Evolutionary conservation across 805 yeast species (phyloP).

Genomic region (Candida arabinofermentans): DNA sequence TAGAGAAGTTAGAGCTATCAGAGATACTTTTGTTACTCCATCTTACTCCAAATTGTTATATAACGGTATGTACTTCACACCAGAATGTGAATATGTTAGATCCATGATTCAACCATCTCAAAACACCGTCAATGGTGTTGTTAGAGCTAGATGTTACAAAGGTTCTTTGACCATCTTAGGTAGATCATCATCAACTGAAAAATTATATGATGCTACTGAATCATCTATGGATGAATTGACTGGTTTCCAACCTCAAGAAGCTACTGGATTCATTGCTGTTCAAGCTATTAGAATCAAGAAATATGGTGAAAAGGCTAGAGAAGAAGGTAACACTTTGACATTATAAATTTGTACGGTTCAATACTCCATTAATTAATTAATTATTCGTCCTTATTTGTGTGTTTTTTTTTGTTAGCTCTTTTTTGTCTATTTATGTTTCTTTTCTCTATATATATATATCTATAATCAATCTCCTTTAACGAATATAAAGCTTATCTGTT

Average conservation of each 20-base stretch:
- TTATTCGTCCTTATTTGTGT: not conserved
- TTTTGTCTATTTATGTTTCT: not conserved
- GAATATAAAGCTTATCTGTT: not conserved
- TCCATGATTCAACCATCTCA: slow-evolving; percentile 93
- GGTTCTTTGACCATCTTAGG: slow-evolving; percentile 83
- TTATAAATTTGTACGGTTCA: slow-evolving; percentile 36
- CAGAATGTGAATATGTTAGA: slow-evolving; percentile 96
- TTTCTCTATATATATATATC: not conserved
- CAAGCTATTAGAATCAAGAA: slow-evolving; percentile 98
- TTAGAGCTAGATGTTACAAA: slow-evolving; percentile 90
- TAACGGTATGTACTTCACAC: slow-evolving; percentile 97
- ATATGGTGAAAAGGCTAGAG: slow-evolving; percentile 93
- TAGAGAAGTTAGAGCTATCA: slow-evolving; percentile 94
- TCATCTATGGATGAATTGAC: slow-evolving; percentile 99
- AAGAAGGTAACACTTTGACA: slow-evolving; percentile 54
- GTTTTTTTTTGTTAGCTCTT: not conserved
- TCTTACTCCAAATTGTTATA: slow-evolving; percentile 84
- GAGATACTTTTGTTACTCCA: slow-evolving; percentile 95
- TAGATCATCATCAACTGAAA: slow-evolving; percentile 93
- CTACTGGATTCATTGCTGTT: slow-evolving; percentile 95
- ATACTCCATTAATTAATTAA: not conserved
- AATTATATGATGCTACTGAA: slow-evolving; percentile 95
- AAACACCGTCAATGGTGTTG: slow-evolving; percentile 92
- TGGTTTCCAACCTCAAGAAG: slow-evolving; percentile 95
- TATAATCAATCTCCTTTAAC: not conserved